phyloP scores from a whole-genome alignment of 2,329 filamentous ascomycete species.

The Dactylonectria macrodidyma region DNA sequence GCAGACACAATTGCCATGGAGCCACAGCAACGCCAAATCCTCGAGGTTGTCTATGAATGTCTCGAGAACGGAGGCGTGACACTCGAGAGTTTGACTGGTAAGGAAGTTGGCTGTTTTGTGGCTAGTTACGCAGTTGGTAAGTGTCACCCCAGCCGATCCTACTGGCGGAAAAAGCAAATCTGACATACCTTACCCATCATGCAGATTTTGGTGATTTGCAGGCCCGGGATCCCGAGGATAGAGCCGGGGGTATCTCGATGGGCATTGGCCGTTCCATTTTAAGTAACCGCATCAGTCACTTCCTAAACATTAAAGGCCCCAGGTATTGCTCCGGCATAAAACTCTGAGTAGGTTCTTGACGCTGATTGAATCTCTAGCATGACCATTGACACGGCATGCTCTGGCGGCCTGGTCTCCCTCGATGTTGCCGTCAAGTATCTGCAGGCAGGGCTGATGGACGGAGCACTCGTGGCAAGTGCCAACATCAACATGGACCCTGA shows the following conservation, averaged over 20 bases:
- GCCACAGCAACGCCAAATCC: slow-evolving; percentile 58
- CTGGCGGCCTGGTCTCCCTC: slow-evolving; percentile 61
- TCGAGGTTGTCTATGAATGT: slow-evolving; percentile 59
- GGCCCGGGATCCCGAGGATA: slow-evolving; percentile 56
- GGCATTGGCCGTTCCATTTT: slow-evolving; percentile 60
- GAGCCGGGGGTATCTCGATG: slow-evolving; percentile 56
- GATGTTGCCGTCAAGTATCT: slow-evolving; percentile 55
- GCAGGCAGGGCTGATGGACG: slow-evolving; percentile 27
- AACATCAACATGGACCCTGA: slow-evolving; percentile 61
- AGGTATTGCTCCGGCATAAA: slow-evolving; percentile 33
- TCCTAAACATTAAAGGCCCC: slow-evolving; percentile 62
- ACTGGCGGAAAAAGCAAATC: slow-evolving; percentile 22
- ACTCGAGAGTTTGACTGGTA: slow-evolving; percentile 48
- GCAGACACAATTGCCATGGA: slow-evolving; percentile 54
- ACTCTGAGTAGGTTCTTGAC: neutral
- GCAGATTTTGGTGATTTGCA: slow-evolving; percentile 57
- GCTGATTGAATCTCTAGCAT: slow-evolving; percentile 45
- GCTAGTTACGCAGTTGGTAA: slow-evolving; percentile 57
- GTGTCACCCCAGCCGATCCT: slow-evolving; percentile 6
- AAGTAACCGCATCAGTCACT: slow-evolving; percentile 63
- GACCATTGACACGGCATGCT: slow-evolving; percentile 69
- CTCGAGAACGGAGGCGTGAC: slow-evolving; percentile 57
- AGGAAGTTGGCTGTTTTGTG: slow-evolving; percentile 56
- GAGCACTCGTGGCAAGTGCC: slow-evolving; percentile 56
- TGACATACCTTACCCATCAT: slow-evolving; percentile 10